These are phyloP conservation scores for Artemisia tridentata DNA, from an alignment of 129 eudicot genomes.

Conservation along the genomic window DNA sequence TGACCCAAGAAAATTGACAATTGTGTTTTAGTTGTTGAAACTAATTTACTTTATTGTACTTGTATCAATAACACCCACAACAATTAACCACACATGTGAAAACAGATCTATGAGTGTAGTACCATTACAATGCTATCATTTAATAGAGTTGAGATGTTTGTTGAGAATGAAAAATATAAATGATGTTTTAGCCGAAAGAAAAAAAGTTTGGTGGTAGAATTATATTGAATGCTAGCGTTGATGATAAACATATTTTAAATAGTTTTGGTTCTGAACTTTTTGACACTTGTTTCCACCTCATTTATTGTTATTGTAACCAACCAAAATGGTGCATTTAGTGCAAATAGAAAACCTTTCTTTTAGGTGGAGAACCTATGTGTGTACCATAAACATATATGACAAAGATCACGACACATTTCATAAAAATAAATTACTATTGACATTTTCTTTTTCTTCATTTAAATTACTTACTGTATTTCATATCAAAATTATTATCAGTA, in stretches of 20 bases:
- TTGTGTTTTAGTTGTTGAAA: background rate
- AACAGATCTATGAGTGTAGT: background rate
- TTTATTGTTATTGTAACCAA: slow-evolving; percentile 21
- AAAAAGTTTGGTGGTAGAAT: slow-evolving; percentile 27
- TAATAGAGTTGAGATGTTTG: slow-evolving; percentile 24
- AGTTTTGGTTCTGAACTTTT: slow-evolving; percentile 10
- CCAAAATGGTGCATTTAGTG: slow-evolving; percentile 15
- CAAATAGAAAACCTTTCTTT: slow-evolving; percentile 13
- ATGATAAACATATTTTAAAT: background rate
- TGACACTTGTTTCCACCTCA: slow-evolving; percentile 14
- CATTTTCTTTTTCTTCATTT: background rate
- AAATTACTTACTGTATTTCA: no score
- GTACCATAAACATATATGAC: slow-evolving; percentile 4
- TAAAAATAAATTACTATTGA: background rate
- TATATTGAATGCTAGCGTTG: slow-evolving; percentile 3
- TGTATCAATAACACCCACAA: background rate
- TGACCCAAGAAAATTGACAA: background rate
- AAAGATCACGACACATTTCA: background rate
- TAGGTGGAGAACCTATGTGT: background rate
- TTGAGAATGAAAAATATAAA: slow-evolving; percentile 9
- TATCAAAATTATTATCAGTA: no score
- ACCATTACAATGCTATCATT: slow-evolving; percentile 17
- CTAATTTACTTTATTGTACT: background rate
- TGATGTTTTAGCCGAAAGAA: slow-evolving; percentile 11
- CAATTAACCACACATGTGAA: background rate